A percentile compares a stretch with the other conserved stretches of the same genome.
These are phyloP conservation scores for Beauveria caledonica DNA, from an alignment of 2,329 filamentous ascomycete genomes.

Conservation along the genomic window DNA sequence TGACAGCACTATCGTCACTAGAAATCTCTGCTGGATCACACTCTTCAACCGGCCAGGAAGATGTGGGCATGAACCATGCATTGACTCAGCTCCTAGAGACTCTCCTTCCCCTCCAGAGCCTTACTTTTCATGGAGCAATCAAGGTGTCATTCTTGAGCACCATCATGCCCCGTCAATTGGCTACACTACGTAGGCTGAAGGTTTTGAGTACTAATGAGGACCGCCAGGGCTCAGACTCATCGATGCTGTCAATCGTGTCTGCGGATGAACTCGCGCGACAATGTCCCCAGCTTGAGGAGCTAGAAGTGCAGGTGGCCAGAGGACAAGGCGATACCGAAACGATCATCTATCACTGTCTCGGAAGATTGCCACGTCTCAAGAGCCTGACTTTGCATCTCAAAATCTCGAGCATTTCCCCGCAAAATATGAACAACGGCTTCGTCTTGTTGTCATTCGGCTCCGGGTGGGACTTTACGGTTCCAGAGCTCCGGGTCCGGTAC, in stretches of 20 bases:
- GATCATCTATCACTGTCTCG: neutral
- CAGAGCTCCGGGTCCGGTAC: too few relatives aligned
- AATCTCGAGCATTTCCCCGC: too few relatives aligned
- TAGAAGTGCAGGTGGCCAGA: neutral
- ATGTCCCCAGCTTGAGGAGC: neutral
- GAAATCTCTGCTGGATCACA: neutral
- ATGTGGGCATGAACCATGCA: neutral
- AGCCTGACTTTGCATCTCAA: neutral
- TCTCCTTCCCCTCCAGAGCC: too few relatives aligned
- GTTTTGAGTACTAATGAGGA: too few relatives aligned
- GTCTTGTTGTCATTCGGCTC: neutral
- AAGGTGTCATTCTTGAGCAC: too few relatives aligned
- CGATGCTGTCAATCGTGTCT: neutral
- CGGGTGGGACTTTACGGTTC: too few relatives aligned
- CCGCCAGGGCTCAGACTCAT: too few relatives aligned
- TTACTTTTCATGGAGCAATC: too few relatives aligned
- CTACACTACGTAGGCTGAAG: too few relatives aligned
- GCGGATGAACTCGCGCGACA: neutral
- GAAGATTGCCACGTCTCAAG: neutral
- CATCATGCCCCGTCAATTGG: too few relatives aligned
- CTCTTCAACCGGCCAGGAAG: too few relatives aligned
- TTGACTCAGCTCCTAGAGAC: neutral
- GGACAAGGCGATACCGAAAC: neutral
- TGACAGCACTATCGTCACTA: neutral
- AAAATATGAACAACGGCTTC: too few relatives aligned